Base-by-base conservation (phyloP, 2,329 filamentous ascomycete species). In the Podosphaera aphanis region DNA sequence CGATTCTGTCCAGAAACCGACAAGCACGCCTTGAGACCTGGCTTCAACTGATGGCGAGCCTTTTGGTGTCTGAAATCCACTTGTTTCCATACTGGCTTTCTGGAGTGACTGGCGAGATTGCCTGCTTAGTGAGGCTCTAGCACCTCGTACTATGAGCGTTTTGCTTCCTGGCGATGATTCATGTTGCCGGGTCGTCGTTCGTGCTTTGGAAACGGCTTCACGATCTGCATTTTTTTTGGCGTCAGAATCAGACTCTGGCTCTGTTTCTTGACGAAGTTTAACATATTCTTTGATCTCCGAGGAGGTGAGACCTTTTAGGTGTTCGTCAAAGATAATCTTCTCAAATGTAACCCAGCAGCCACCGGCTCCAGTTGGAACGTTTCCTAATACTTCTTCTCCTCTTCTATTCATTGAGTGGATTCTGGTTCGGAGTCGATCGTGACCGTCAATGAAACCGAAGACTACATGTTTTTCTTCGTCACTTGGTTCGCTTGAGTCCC, bases 291-390 rank as follows among this genome's bases (percentile, higher is more conserved):
- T 77, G 27, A 78, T 59, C 27, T 74, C 66, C 23, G 68, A 64
- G 42, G 75, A 67, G 44, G 71, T 67, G 3, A 75, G 60, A 2
- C 66, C 66, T 13, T 70, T 61, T 0, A 78, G 66, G 47, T 75
- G 71, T 6, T 66, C 57, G 2, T 70, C 67, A 52, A 77, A 77
- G 19, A 74, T 66, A 25, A 77, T 65, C 18, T 70, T 64, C 47
- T 74, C 69, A 51, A 77, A 77, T 0, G 72, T 76, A 20, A 77
- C 71, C 73, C 73, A 77, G 55, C 71, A 75, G 45, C 71, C 73
- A 19, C 73, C 73, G 1, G 72, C 70, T 0, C 72, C 73, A 2
- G 70, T 66, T 1, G 72, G 73, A 23, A 64, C 61, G 36, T 62
- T 56, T 5, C 65, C 61, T 23, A 76, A 61, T 2, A 61, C 54